Evolutionary conservation across 805 yeast genomes (phyloP).

Genomic region (Barnettozyma populi): DNA sequence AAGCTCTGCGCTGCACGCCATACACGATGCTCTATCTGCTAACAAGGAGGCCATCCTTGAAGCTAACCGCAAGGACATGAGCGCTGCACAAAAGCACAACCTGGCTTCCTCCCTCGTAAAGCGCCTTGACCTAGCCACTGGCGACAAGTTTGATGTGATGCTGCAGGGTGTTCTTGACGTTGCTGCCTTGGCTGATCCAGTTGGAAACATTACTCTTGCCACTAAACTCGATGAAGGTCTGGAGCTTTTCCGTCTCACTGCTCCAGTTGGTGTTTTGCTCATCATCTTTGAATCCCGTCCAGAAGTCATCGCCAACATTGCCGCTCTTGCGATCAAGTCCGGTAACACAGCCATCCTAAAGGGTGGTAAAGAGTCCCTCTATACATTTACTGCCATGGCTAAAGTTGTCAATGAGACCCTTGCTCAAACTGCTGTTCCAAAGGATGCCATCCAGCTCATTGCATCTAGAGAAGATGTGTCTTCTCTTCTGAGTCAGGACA

Average conservation of each 20-base stretch:
- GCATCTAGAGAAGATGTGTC: conserved; percentile 87
- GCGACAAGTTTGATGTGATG: conserved; percentile 90
- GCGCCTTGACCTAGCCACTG: conserved; percentile 74
- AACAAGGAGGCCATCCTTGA: conserved; percentile 56
- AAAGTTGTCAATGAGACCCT: conserved; percentile 59
- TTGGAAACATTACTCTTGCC: conserved; percentile 82
- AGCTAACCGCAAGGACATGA: conserved; percentile 75
- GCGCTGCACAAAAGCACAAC: conserved; percentile 54
- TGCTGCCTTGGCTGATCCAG: conserved; percentile 83
- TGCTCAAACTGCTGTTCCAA: conserved; percentile 63
- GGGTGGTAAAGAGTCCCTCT: conserved; percentile 91
- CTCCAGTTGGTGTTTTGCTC: conserved; percentile 91
- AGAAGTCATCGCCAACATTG: conserved; percentile 96
- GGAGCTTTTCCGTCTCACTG: conserved; percentile 72
- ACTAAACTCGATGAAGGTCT: conserved; percentile 87
- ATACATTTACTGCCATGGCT: conserved; percentile 82
- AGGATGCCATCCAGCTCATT: conserved; percentile 77
- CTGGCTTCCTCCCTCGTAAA: conserved; percentile 70
- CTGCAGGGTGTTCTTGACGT: conserved; percentile 92
- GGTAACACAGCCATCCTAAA: conserved; percentile 96
- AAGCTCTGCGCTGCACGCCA: conserved; percentile 62
- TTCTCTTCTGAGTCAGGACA: conserved; percentile 77
- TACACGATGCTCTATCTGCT: conserved; percentile 61
- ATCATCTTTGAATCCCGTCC: conserved; percentile 96
- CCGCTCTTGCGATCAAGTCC: conserved; percentile 91